Conservation (phyloP, 148 eudicot species). For the Mesembryanthemum crystallinum region DNA sequence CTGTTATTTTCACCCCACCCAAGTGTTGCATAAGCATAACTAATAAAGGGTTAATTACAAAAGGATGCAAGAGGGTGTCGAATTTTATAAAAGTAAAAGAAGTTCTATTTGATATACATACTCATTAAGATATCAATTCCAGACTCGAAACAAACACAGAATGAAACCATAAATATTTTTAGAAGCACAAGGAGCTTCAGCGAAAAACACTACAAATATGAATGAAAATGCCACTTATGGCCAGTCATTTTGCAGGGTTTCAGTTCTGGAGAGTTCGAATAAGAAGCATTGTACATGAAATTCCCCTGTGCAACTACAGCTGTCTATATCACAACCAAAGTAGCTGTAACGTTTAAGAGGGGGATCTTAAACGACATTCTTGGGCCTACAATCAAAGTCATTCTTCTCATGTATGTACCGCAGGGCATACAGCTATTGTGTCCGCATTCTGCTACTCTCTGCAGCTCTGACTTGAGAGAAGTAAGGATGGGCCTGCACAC, state of each 20-base stretch:
- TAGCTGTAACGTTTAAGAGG: constrained; percentile 3
- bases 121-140: neutral
- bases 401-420: neutral
- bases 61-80: too few species aligned
- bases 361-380: constrained; percentile 13
- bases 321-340: neutral
- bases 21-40: too few species aligned
- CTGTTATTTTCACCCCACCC: too few species aligned
- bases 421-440: constrained; percentile 34
- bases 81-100: too few species aligned
- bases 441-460: constrained; percentile 81
- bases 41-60: too few species aligned
- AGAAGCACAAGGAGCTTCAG: neutral
- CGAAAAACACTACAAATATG: neutral
- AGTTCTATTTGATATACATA: too few species aligned
- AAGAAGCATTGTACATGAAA: constrained; percentile 19
- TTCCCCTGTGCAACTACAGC: constrained; percentile 8
- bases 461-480: constrained; percentile 92
- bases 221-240: neutral
- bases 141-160: neutral
- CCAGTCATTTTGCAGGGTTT: constrained; percentile 6
- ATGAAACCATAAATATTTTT: neutral
- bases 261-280: neutral
- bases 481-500: constrained; percentile 73
- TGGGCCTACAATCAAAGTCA: constrained; percentile 8